Base-by-base conservation (phyloP, 306 rosid species). In the Ormosia emarginata region DNA sequence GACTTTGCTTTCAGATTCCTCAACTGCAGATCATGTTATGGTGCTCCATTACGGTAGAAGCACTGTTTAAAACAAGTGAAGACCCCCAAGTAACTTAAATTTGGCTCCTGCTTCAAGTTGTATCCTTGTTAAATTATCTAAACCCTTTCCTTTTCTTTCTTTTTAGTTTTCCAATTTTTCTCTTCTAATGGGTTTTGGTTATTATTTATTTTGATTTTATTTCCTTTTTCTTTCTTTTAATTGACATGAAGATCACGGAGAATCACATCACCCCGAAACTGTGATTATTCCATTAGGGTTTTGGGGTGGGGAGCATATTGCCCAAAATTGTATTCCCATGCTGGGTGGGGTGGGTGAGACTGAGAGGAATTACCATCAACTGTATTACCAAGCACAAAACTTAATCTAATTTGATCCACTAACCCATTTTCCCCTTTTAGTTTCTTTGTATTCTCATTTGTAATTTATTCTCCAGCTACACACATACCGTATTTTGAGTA, bases 11-110 rank as follows among this genome's bases (percentile, higher is more conserved):
- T 90, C 92, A 46, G 93, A 95, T 74, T 87, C 94, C 68, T 82
- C 97, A 47, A 82, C 97, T 61, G 52, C 85, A 8, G 90, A 93
- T 79, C 99, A 95, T 90, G 85, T 95, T 79, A 95, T 95, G 99
- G 85, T 92, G 41, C 87, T 95, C 64, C 93, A 90, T 81, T 95
- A 95, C 52, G 92, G 84, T 71, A 87, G 98, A 90, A 87, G 77
- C 68, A 79, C 86, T 70, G 10, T 70, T 80, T 61, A 36, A 67
- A 7, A 32, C 24, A 46, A 66, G 10, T 34, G 36, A 64, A 53
- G 39, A 10, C 71, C 40, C 41, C 39, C 30, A 40, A 63, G 67
- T 77, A 55, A 71, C 86, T 57, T 72, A 49, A 78, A 41, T 68
- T 32, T 74, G 74, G 24, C 18, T 37, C 64, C 12, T 70, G 7